These are phyloP conservation scores for Colletotrichum kahawae DNA, from an alignment of 2,329 filamentous ascomycete species.

Conservation along the genomic window DNA sequence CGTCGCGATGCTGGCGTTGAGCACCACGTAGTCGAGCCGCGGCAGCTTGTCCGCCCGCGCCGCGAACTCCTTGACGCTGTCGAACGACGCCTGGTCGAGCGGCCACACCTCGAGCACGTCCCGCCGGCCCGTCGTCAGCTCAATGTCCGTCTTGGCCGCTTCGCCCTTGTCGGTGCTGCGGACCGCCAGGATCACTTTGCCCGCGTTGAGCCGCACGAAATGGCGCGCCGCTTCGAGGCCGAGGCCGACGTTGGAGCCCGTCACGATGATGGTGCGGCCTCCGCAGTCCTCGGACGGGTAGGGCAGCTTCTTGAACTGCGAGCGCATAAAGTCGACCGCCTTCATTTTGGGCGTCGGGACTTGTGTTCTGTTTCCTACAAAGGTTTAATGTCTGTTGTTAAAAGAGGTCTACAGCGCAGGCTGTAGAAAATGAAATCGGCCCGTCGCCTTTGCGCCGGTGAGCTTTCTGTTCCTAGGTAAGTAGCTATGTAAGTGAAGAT, in stretches of 20 bases:
- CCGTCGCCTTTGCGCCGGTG: not conserved
- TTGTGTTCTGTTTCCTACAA: not conserved
- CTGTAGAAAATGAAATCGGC: not conserved
- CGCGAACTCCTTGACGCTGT: slow-evolving; percentile 37
- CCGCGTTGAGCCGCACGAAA: slow-evolving; percentile 41
- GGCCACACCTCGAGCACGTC: slow-evolving; percentile 46
- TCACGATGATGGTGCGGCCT: slow-evolving; percentile 44
- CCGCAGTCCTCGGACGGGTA: slow-evolving; percentile 36
- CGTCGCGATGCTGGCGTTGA: slow-evolving; percentile 37
- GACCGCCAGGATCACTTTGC: slow-evolving; percentile 47
- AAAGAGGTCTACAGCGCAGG: not conserved
- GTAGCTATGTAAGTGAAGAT: not conserved
- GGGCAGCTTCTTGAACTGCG: slow-evolving; percentile 31
- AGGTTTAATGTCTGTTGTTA: not conserved
- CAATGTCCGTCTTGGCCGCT: slow-evolving; percentile 40
- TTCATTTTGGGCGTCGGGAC: not conserved
- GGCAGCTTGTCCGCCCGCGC: slow-evolving; percentile 30
- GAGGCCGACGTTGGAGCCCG: slow-evolving; percentile 47
- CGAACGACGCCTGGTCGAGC: slow-evolving; percentile 42
- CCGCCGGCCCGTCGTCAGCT: slow-evolving; percentile 1
- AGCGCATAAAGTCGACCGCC: slow-evolving; percentile 9
- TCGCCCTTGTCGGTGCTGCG: slow-evolving; percentile 45
- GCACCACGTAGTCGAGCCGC: slow-evolving; percentile 40
- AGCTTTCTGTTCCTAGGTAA: not conserved
- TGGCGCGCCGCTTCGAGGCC: slow-evolving; percentile 48